Base-by-base conservation (phyloP, 225 moss, liverwort and hornwort genomes). In the Neckera pumila region DNA sequence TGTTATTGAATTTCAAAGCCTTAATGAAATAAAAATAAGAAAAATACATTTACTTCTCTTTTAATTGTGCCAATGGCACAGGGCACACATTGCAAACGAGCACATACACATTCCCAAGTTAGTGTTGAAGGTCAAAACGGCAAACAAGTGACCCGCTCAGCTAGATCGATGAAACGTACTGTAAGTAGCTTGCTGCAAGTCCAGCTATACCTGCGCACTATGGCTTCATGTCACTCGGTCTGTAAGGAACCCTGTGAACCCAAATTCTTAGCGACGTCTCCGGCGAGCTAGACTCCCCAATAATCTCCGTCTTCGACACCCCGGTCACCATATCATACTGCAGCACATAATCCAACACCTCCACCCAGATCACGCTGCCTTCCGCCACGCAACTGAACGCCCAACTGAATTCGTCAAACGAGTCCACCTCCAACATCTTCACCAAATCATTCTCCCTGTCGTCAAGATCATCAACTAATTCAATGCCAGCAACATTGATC, bases 321-420 rank as follows among this genome's bases (percentile, higher is more conserved):
- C 54, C 23, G 4, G 54, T 54, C 34, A 54, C 5, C 6, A 77
- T 36, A 54, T 77, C 54, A 33, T 36, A 54, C 15, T 54, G 36
- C 54, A 77, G 9, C 9, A 77, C 54, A 15, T 36, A 54, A 36
- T 36, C 54, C 36, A 23, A 14, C 8, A 77, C 5, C 3, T 3
- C 3, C 36, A 54, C 54, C 54, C 36, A 77, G 15, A 77, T 77
- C 54, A 77, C 54, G 15, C 54, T 77, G 9, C 77, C 54, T 15
- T 54, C 36, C 23, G 6, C 54, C 36, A 15, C 4, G 9, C 77
- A 36, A 36, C 9, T 22, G 14, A 53, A 36, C 2, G 1, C 1
- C 19, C 17, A 27, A 12, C 1, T 3, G 10, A 11, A 1, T 1
- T 7, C 12, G 1, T 5, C 12, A 20, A 12, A 0, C 30, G 49